Conservation (phyloP, 2,329 filamentous ascomycete genomes). For the Lachnum nothofagi region DNA sequence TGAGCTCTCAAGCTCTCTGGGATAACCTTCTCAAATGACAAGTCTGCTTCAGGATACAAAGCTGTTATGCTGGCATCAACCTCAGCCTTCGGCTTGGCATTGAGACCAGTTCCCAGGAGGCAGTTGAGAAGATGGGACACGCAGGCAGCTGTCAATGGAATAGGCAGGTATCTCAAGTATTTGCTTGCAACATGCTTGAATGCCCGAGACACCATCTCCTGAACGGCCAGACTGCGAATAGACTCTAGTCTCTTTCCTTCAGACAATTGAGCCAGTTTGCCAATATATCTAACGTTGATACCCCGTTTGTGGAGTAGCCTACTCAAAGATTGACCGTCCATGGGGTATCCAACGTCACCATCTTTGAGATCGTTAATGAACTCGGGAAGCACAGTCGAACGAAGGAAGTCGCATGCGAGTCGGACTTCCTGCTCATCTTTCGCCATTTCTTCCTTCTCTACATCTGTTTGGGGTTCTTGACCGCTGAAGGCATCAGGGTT, state of each 20-base stretch:
- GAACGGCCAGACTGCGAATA: slow-evolving; percentile 69
- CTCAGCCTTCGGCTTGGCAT: slow-evolving; percentile 71
- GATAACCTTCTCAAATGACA: slow-evolving; percentile 73
- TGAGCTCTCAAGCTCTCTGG: slow-evolving; percentile 65
- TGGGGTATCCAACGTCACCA: slow-evolving; percentile 92
- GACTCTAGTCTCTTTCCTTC: slow-evolving; percentile 69
- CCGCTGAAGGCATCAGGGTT: slow-evolving; percentile 96
- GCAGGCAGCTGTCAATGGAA: slow-evolving; percentile 73
- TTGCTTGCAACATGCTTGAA: slow-evolving; percentile 88
- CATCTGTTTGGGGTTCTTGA: slow-evolving; percentile 81
- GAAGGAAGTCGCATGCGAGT: slow-evolving; percentile 73
- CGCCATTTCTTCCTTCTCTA: slow-evolving; percentile 77
- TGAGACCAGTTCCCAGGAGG: slow-evolving; percentile 71
- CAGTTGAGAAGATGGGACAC: slow-evolving; percentile 90
- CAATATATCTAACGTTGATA: slow-evolving; percentile 95
- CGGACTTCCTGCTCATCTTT: slow-evolving; percentile 86
- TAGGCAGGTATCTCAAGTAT: slow-evolving; percentile 73
- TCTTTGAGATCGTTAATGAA: slow-evolving; percentile 82
- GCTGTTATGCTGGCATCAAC: slow-evolving; percentile 67
- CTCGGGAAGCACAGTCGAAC: slow-evolving; percentile 72
- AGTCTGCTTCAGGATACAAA: slow-evolving; percentile 76
- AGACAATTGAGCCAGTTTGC: slow-evolving; percentile 68
- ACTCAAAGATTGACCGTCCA: slow-evolving; percentile 92
- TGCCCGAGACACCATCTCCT: slow-evolving; percentile 91
- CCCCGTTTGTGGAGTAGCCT: slow-evolving; percentile 90